Base-by-base conservation (phyloP, 2,329 filamentous ascomycete species). In the Graphilbum fragrans region DNA sequence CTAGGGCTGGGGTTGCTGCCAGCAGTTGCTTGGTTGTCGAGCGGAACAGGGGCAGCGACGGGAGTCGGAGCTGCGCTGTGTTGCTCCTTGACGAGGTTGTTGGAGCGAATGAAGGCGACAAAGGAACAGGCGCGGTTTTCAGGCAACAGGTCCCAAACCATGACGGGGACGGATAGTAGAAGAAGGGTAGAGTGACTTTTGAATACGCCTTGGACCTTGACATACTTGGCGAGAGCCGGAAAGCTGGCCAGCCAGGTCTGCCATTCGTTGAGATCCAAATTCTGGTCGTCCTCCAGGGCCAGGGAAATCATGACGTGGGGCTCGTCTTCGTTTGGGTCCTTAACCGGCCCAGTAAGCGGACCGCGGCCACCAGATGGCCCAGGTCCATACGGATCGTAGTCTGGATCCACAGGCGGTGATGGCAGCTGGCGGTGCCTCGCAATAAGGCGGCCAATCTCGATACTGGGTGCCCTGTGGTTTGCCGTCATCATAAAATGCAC, bases 401-500 rank as follows among this genome's bases (percentile, higher is more conserved):
- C 25, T 5, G 47, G 43, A 5, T 59, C 55, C 6, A 52, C 51
- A 3, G 60, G 58, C 16, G 60, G 62, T 5, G 62, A 61, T 3
- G 60, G 56, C 1, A 64, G 58, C n/a, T 55, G 51, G 27, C 51
- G 53, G 19, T 57, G 56, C 5, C 50, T 44, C 4, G 61, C 51
- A 3, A 63, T 34, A 14, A 63, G 54, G 20, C 64, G 61, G 6
- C 65, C 65, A 29, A 77, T 55, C 51, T 77, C 72, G 35, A 77
- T 77, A 42, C 72, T 76, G 0, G 70, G 70, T 1, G 69, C 70
- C 44, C 64, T 71, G 51, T 76, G 72, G 44, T 77, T 74, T 17
- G 70, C 64, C 2, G 73, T 77, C 71, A 76, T 76, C 69, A 77
- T 77, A 49, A 76, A 76, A 49, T 77, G 73, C 5, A 77, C 70